These are phyloP conservation scores for Ophiostoma australiae DNA, from an alignment of 2,329 filamentous ascomycete species.

Conservation along the genomic window DNA sequence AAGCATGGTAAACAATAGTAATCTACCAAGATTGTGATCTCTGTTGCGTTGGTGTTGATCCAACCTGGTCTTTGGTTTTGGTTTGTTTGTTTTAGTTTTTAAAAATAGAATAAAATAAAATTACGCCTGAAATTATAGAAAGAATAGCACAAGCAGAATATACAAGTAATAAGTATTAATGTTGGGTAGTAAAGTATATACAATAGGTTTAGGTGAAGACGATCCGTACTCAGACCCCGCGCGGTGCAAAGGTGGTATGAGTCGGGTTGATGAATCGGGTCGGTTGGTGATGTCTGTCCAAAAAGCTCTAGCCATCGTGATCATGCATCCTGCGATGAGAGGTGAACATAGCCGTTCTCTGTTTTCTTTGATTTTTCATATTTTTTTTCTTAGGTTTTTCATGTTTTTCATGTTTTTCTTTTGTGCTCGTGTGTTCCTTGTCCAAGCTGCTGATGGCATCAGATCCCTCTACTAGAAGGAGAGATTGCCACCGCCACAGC, in stretches of 20 bases:
- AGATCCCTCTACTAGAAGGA: background rate
- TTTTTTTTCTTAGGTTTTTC: background rate
- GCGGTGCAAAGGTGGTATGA: too few species aligned
- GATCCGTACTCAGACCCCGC: too few species aligned
- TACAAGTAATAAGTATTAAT: background rate
- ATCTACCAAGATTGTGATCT: background rate
- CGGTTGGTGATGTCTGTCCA: too few species aligned
- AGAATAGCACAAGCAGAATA: background rate
- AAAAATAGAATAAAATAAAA: too few species aligned
- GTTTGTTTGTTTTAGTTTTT: too few species aligned
- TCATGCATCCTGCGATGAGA: background rate
- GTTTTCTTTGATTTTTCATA: background rate
- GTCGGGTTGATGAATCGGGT: too few species aligned
- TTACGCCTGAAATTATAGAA: background rate
- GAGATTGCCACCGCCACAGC: constrained; percentile 33
- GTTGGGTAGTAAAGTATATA: background rate
- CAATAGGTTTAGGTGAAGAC: background rate
- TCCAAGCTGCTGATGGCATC: background rate
- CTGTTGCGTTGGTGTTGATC: background rate
- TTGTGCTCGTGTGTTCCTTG: background rate
- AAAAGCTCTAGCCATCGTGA: too few species aligned
- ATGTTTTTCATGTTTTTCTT: background rate
- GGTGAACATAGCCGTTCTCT: background rate
- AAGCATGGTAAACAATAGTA: background rate
- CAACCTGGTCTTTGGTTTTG: background rate